Conservation (phyloP, 2,329 filamentous ascomycete genomes). For the Chaetomiaceae sp. region DNA sequence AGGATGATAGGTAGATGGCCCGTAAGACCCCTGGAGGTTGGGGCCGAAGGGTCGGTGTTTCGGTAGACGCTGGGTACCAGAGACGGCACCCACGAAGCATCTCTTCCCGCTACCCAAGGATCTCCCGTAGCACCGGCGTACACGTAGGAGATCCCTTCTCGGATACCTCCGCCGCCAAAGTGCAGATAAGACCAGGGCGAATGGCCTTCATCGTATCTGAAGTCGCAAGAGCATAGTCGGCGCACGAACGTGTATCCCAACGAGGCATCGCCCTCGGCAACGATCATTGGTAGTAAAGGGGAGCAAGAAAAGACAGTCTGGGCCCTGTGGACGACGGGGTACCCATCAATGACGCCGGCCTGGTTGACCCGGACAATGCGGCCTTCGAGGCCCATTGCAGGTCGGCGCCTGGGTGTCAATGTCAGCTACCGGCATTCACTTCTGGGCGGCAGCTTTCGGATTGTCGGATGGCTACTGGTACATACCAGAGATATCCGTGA, state of each 20-base stretch:
- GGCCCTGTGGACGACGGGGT: slow-evolving; percentile 24
- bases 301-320: slow-evolving; percentile 37
- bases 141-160: slow-evolving; percentile 31
- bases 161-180: slow-evolving; percentile 23
- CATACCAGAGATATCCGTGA: slow-evolving; percentile 24
- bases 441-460: no score
- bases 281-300: slow-evolving; percentile 35
- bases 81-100: slow-evolving; percentile 37
- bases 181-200: slow-evolving; percentile 31
- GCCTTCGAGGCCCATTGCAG: background rate
- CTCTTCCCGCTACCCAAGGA: slow-evolving; percentile 32
- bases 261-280: slow-evolving; percentile 21
- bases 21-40: slow-evolving; percentile 33
- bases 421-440: no score
- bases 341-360: background rate
- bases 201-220: background rate
- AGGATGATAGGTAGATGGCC: slow-evolving; percentile 39
- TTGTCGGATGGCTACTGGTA: no score
- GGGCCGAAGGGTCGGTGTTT: slow-evolving; percentile 8
- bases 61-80: slow-evolving; percentile 34
- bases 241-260: slow-evolving; percentile 18
- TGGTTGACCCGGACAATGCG: slow-evolving; percentile 14
- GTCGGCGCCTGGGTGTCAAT: slow-evolving; percentile 13
- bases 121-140: slow-evolving; percentile 22
- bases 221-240: slow-evolving; percentile 18